Base-by-base conservation (phyloP, 768 basidiomycete genomes). In the Auricularia sp. region DNA sequence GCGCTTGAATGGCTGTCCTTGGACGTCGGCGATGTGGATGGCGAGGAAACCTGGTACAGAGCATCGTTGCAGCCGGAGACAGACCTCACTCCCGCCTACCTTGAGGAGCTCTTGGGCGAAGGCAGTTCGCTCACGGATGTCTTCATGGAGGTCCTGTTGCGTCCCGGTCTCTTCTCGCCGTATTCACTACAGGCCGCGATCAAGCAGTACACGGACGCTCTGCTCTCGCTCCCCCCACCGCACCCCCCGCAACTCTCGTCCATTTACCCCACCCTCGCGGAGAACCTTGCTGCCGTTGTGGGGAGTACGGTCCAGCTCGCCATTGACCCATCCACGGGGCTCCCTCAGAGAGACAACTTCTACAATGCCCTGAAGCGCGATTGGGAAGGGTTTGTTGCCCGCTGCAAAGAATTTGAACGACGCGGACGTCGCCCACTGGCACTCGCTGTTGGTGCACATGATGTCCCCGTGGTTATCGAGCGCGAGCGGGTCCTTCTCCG, bases 301-400 rank as follows among this genome's bases (percentile, higher is more conserved):
- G 96, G 94, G 0, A 91, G 89, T 70, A 89, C 90, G 0, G 88
- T 98, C 62, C 81, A 80, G 64, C 79, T 95, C 42, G 82, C 84
- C 67, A 81, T 81, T 51, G 88, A 91, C 70, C 80, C 87, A 0
- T 85, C 88, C 66, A 94, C 91, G 2, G 94, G 94, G 16, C 88
- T 87, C 44, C 80, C 85, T 58, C 86, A 89, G 68, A 81, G 92
- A 71, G 84, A 85, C 56, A 87, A 85, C 54, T 94, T 92, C 72
- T 89, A 91, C 85, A 88, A 84, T 69, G 86, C 88, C 0, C 75
- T 97, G 69, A 94, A 92, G 73, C 79, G 90, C 58, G 94, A 98
- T 70, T 98, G 96, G 95, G 90, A 98, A 71, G 94, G 95, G 3
- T 95, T 98, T 70, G 86, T 95, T 67, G 89, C 94, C 7, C 83